Percentiles rank a stretch among this genome's conserved stretches.
phyloP scores from a whole-genome alignment of 768 basidiomycete genomes.

The Pulveroboletus sp. region DNA sequence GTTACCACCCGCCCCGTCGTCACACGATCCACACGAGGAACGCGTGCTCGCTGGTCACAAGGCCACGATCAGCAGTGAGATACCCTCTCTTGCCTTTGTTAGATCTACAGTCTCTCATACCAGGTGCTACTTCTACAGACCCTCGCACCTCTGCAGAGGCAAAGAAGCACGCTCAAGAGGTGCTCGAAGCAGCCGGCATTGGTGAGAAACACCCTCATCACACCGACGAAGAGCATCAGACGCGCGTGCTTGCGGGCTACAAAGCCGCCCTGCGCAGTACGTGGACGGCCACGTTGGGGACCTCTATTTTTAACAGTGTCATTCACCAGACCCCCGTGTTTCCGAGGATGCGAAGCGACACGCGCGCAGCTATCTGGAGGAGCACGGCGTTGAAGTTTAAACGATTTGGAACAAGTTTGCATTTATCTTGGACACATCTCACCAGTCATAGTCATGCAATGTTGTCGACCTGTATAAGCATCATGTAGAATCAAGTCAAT shows the following conservation, averaged over 20 bases:
- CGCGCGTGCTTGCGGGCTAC: slow-evolving; percentile 50
- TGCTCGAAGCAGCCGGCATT: slow-evolving; percentile 45
- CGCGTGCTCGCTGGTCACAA: slow-evolving; percentile 46
- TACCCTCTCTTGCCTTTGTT: no score
- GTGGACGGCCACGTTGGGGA: slow-evolving; percentile 3
- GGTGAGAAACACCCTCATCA: slow-evolving; percentile 28
- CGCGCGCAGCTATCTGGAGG: slow-evolving; percentile 39
- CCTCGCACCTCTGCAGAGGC: slow-evolving; percentile 44
- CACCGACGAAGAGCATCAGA: slow-evolving; percentile 38
- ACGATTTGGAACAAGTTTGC: background rate
- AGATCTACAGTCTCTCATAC: no score
- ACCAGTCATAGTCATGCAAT: no score
- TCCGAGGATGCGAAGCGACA: slow-evolving; percentile 48
- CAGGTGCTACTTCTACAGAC: no score
- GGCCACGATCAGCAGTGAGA: slow-evolving; percentile 43
- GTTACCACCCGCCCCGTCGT: rapidly evolving
- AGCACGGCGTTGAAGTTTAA: slow-evolving; percentile 23
- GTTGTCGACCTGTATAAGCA: background rate
- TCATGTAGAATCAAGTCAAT: background rate
- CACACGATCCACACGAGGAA: background rate
- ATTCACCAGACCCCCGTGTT: slow-evolving; percentile 40
- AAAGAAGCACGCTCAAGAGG: slow-evolving; percentile 51
- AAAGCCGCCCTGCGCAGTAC: slow-evolving; percentile 52
- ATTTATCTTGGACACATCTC: no score
- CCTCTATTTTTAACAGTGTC: background rate